Base-by-base conservation (phyloP, 164 flowering plant genomes). In the Litsea cubeba region DNA sequence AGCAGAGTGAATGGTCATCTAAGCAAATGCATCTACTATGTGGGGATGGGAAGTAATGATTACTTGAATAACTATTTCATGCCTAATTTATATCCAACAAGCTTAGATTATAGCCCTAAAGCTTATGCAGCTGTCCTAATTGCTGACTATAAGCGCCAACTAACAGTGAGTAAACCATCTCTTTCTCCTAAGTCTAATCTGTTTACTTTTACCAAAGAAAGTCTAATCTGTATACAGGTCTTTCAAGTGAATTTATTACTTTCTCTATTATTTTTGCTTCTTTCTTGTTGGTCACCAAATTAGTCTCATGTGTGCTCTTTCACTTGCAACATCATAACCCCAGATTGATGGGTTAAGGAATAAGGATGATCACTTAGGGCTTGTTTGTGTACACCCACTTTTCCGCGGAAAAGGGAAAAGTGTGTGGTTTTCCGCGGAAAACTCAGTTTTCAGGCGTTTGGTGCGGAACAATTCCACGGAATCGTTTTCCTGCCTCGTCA, bases 1-100 rank as follows among this genome's bases (percentile, higher is more conserved):
- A 69, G 65, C 30, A 80, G 82, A 14, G 75, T 89, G 1, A 72
- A 54, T 12, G 74, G 50, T 63, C 83, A 92, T 62, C 73, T 94
- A 32, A 83, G 90, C 83, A 86, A 82, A 32, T 92, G 96, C 84
- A 83, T 94, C 8, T 84, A 86, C 77, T 90, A 83, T 63, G 83
- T 85, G 15, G 98, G 97, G 24, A 77, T 94, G 86, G 97, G 97
- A 77, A 94, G 98, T 70, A 94, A 94, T 28, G 98, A 94, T 66
- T 94, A 92, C 66, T 85, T 94, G 14, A 94, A 92, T 84, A 94
- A 94, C 75, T 94, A 89, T 70, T 94, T 88, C 75, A 94, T 94
- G 98, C 81, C 91, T 0, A 58, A 64, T 28, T 86, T 79, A 77
- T 94, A 92, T 14, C 2, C 87, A 6, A 88, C 96, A 20, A 71